These are phyloP conservation scores for Didymella keratinophila DNA, from an alignment of 2,329 filamentous ascomycete species.

Conservation along the genomic window DNA sequence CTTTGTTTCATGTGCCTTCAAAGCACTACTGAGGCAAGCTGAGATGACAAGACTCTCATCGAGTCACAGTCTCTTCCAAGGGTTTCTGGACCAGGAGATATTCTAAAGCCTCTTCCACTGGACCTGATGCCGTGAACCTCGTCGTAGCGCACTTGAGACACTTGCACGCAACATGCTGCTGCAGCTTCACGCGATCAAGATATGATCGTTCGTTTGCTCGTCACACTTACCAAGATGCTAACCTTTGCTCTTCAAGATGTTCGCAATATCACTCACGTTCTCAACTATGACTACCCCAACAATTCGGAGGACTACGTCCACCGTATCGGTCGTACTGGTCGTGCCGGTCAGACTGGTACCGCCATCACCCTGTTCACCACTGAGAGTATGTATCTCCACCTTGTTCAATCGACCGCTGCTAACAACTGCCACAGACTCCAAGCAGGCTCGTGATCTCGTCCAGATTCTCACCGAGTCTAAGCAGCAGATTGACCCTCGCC, in stretches of 20 bases:
- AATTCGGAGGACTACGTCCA: conserved; percentile 77
- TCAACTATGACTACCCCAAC: conserved; percentile 99
- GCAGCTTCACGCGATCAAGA: conserved; percentile 67
- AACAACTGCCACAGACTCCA: conserved; percentile 55
- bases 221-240: conserved; percentile 68
- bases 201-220: conserved; percentile 59
- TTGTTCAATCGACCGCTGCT: conserved; percentile 29
- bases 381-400: conserved; percentile 78
- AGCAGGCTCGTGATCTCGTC: conserved; percentile 90
- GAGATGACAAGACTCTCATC: conserved; percentile 77
- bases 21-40: conserved; percentile 76
- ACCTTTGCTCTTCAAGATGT: conserved; percentile 90
- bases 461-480: conserved; percentile 93
- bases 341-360: conserved; percentile 86
- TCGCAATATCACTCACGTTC: conserved; percentile 99
- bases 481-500: conserved; percentile 95
- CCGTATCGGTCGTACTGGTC: conserved; percentile 73
- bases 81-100: conserved; percentile 71
- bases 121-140: conserved; percentile 54
- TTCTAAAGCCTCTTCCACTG: conserved; percentile 58
- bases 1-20: conserved; percentile 74
- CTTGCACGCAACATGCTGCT: conserved; percentile 62
- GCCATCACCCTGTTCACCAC: conserved; percentile 99
- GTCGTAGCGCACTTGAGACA: conserved; percentile 63
- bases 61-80: conserved; percentile 74